Base-by-base conservation (phyloP, 768 basidiomycete species). In the Serendipita indica region DNA sequence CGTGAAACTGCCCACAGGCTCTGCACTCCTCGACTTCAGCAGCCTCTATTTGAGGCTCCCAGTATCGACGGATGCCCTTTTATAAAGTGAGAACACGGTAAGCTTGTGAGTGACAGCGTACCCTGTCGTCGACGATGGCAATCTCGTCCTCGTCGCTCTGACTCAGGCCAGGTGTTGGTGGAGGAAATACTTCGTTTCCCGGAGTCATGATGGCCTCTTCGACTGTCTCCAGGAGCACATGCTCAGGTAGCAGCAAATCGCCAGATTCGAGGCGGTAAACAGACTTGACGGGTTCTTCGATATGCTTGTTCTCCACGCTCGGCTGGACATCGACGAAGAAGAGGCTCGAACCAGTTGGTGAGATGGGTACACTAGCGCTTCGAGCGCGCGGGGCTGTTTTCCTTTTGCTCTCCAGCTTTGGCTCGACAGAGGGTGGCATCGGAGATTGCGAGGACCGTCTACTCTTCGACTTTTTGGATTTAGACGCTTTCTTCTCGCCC, bases 161-260 rank as follows among this genome's bases (percentile, higher is more conserved):
- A n/a, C 41, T 43, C 18, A 43, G 7, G 41, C 41, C 41, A 6
- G 41, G 41, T 7, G 7, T 43, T 43, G 5, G 18, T 6, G 41
- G 41, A 18, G 41, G 41, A 43, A 43, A 43, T 43, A 43, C 27
- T 43, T 43, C 41, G n/a, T 43, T 43, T n/a, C 41, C 41, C 18
- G 41, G 41, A 18, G 41, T 43, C 41, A 43, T 43, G 41, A n/a
- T 43, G 27, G 41, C 41, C n/a, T 43, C 41, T 43, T 43, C 41
- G 18, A n/a, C n/a, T 7, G 41, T 43, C 5, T 43, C 41, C 41
- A 43, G 27, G 41, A 43, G 41, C 41, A 43, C 41, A 43, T 43
- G 41, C 41, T 43, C 41, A 43, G 41, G 41, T 18, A 43, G 41
- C n/a, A 18, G 41, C n/a, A 43, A n/a, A 43, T 43, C 27, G n/a